Evolutionary conservation across 371 early-diverging fungal species (phyloP), one percentile per base, ranked within the genome.

Genomic region (Apophysomyces elegans): DNA sequence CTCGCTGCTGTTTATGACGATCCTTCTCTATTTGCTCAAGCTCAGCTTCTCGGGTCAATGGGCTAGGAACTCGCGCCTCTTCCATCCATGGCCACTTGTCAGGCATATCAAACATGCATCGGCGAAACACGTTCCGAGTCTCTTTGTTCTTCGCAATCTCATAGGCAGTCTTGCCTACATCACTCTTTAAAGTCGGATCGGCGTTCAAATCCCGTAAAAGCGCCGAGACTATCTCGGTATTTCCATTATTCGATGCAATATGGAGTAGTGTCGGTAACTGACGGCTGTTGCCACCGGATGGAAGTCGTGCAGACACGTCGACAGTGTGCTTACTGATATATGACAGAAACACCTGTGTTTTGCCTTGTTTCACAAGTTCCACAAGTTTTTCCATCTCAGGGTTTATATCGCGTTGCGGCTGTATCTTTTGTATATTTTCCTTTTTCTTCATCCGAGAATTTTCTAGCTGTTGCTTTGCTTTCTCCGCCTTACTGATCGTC

Each of bases 71-170:
- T 7, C 84, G 83, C 1, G 91, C 91, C 1, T 71, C 76, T 7
- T 68, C 78, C 1, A 83, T 67, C 83, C 90, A 94, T 59, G 89
- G 83, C 91, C 90, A 93, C 47, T 72, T 66, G 14, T 87, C 86
- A 2, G 89, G 88, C 6, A 84, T 46, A 39, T 83, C 78, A n/a
- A 77, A 78, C 84, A 91, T 88, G 59, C 83, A 90, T 16, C 93
- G 78, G 37, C 92, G 79, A 73, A 96, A 96, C 0, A 84, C 88
- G 70, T 95, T 93, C 9, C 95, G 81, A 0, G 90, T 89, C 14
- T 84, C 82, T 63, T 93, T 92, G 72, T 88, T 86, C 47, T 81
- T 86, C 8, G 93, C 84, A 6, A 95, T 78, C 43, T 95, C 93
- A 67, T 95, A 97, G 0, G 97, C 90, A 8, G 90, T 90, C 61